phyloP scores from a whole-genome alignment of 768 basidiomycete genomes.

The Tricholoma saponaceum region DNA sequence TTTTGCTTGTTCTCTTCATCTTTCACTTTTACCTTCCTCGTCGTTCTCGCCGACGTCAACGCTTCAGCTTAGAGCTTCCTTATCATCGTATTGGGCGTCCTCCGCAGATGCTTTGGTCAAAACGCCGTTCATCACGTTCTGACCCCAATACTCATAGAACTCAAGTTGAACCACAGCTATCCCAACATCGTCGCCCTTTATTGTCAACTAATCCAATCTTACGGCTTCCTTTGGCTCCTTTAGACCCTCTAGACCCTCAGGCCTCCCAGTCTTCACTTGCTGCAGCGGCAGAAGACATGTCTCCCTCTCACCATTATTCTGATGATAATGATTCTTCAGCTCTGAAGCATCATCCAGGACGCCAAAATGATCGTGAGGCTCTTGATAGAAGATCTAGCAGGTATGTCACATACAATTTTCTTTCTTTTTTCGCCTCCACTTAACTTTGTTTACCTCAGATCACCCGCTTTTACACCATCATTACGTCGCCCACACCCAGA shows the following conservation, averaged over 20 bases:
- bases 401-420: conserved; percentile 3
- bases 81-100: background rate
- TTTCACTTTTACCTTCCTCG: conserved; percentile 1
- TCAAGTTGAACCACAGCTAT: conserved; percentile 10
- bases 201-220: conserved; percentile 9
- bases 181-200: conserved; percentile 12
- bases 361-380: conserved; percentile 5
- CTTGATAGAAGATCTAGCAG: background rate
- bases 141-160: conserved; percentile 13
- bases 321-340: conserved; percentile 2
- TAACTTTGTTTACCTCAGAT: conserved; percentile 6
- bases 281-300: conserved; percentile 7
- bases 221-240: conserved; percentile 10
- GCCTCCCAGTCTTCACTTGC: conserved; percentile 10
- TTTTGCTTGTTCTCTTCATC: conserved; percentile 2
- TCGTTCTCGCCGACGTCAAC: conserved; percentile 4
- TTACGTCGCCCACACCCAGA: conserved; percentile 7
- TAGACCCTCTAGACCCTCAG: conserved; percentile 10
- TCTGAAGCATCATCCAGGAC: conserved; percentile 4
- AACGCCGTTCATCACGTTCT: conserved; percentile 16
- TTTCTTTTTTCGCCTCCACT: background rate
- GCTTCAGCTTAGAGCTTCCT: background rate
- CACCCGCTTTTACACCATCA: conserved; percentile 6
- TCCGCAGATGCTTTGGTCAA: conserved; percentile 18
- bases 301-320: conserved; percentile 6